phyloP scores from a whole-genome alignment of 2,329 filamentous ascomycete species.

The Chaetoscypha palmicola region DNA sequence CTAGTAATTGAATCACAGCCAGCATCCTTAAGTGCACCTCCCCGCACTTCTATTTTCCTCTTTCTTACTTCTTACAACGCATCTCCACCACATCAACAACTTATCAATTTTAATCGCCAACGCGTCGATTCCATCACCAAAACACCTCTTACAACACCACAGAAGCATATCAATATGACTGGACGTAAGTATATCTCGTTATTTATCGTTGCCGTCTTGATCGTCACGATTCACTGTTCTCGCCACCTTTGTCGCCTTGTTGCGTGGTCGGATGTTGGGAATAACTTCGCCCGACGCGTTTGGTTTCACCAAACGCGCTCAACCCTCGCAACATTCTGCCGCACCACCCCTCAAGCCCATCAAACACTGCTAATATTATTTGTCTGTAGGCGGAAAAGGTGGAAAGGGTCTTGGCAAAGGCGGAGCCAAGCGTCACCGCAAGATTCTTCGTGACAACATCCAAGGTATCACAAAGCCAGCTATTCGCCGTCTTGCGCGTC shows the following conservation, averaged over 20 bases:
- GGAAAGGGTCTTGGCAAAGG: conserved; percentile 98
- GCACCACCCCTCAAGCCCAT: conserved; percentile 10
- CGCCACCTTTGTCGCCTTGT: too few species aligned
- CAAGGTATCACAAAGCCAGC: conserved; percentile 99
- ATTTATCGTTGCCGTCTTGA: conserved; percentile 11
- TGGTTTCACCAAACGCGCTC: conserved; percentile 18
- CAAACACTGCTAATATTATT: conserved; percentile 39
- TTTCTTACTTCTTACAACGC: conserved; percentile 6
- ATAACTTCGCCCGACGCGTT: conserved; percentile 11
- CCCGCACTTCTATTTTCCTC: conserved; percentile 3
- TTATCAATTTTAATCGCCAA: conserved; percentile 15
- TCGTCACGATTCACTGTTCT: conserved; percentile 16
- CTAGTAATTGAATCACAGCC: neutral
- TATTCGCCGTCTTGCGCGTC: conserved; percentile 95
- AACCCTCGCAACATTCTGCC: conserved; percentile 14
- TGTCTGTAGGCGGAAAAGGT: conserved; percentile 43
- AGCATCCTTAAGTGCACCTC: conserved; percentile 3
- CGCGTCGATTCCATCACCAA: conserved; percentile 31
- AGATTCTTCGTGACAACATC: conserved; percentile 99
- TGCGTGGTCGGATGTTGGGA: conserved; percentile 27
- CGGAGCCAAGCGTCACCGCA: conserved; percentile 96
- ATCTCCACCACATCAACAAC: conserved; percentile 15
- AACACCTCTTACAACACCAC: conserved; percentile 23
- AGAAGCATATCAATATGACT: conserved; percentile 53
- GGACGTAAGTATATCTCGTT: conserved; percentile 53